Base-by-base conservation (phyloP, 257 asterid genomes). In the Rubia yunnanensis region DNA sequence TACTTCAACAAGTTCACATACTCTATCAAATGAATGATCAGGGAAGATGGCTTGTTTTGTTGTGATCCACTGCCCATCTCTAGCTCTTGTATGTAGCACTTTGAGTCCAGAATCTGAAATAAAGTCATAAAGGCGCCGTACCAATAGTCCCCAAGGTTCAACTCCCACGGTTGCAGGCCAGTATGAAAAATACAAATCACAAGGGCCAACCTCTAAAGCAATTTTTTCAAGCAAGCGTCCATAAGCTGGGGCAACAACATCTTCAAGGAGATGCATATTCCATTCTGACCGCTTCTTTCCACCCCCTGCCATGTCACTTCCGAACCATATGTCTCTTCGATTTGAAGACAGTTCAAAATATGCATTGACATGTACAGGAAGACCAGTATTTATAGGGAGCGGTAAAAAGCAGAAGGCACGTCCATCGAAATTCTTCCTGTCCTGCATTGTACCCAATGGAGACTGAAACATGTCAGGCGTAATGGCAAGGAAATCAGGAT, bases 231-330 rank as follows among this genome's bases (percentile, higher is more conserved):
- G 89, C 71, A 88, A 86, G 78, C 79, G 95, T 49, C 92, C 95
- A 72, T 86, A 92, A 68, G 98, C 95, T 75, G 98, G 96, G 73
- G 96, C 92, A 70, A 80, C 87, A 69, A 89, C 92, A 74, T 89
- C 94, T 84, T 88, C 91, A 70, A 92, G 95, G 63, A 92, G 95
- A 76, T 76, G 82, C 81, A 80, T 77, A 75, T 92, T 92, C 98
- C 98, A 92, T 74, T 92, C 98, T 13, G 98, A 88, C 50, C 96
- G 95, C 68, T 82, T 81, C 82, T 87, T 92, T 68, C 98, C 98
- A 70, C 92, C 98, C 72, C 98, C 98, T 50, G 91, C 87, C 98
- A 92, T 92, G 86, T 92, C 98, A 81, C 84, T 88, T 58, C 98
- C 98, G 73, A 86, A 88, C 98, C 98, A 92, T 79, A 92, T 92